phyloP scores from a whole-genome alignment of 768 basidiomycete genomes.

The Polyporus arcularius region DNA sequence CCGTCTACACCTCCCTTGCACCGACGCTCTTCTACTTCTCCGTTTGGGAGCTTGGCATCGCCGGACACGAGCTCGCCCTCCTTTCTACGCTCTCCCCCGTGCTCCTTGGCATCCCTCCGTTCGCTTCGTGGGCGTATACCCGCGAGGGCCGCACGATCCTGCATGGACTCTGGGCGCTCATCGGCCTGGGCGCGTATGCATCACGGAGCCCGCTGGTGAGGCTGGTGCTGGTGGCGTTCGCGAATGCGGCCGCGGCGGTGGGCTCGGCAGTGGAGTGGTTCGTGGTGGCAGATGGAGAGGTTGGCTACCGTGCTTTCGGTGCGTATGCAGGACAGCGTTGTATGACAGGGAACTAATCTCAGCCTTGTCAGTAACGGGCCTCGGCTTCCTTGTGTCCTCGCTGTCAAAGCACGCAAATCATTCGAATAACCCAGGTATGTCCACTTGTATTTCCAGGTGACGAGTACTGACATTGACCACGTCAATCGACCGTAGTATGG shows the following conservation, averaged over 20 bases:
- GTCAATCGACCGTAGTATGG: constrained; percentile 64
- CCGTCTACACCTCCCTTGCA: constrained; percentile 75
- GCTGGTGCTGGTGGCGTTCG: constrained; percentile 57
- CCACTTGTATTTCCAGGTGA: neutral
- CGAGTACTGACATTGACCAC: neutral
- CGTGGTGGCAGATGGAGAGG: constrained; percentile 32
- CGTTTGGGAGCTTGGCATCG: constrained; percentile 85
- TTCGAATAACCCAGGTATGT: constrained; percentile 76
- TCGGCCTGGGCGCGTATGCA: constrained; percentile 55
- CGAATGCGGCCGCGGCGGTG: constrained; percentile 50
- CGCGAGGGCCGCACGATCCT: constrained; percentile 50
- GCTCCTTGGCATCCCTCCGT: constrained; percentile 49
- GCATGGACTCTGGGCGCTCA: constrained; percentile 46
- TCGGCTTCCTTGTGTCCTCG: constrained; percentile 67
- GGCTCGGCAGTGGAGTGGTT: constrained; percentile 58
- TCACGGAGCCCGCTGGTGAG: constrained; percentile 53
- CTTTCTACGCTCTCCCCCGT: constrained; percentile 71
- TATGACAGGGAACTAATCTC: neutral
- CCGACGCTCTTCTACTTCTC: constrained; percentile 90
- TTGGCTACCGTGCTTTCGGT: constrained; percentile 51
- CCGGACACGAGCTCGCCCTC: constrained; percentile 78
- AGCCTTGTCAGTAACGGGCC: constrained; percentile 50
- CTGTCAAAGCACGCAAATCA: constrained; percentile 77
- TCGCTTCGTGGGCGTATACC: constrained; percentile 49
- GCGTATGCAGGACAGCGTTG: constrained; percentile 26